phyloP scores from a whole-genome alignment of 768 basidiomycete genomes.

The Termitomyces sp. region DNA sequence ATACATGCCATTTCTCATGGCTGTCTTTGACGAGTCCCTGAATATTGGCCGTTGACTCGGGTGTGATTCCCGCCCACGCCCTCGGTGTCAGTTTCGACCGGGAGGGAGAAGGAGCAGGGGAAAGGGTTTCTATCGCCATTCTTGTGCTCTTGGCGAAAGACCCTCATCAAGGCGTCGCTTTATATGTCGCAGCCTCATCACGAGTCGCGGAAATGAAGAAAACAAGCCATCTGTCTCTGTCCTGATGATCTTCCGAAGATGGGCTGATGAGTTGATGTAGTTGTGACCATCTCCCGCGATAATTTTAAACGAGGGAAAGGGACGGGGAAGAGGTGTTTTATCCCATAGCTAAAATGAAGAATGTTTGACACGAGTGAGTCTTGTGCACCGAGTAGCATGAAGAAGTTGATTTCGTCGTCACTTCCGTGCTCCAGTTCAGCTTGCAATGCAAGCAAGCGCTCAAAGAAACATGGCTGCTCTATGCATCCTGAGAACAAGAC shows the following conservation, averaged over 20 bases:
- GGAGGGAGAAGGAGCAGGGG: constrained; percentile 23
- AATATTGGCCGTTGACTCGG: constrained; percentile 24
- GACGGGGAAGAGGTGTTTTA: too few relatives aligned
- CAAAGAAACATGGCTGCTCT: neutral
- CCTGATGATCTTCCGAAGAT: neutral
- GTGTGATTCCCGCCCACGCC: constrained; percentile 26
- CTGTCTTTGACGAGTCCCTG: constrained; percentile 38
- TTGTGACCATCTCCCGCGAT: too few relatives aligned
- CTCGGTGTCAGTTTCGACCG: constrained; percentile 20
- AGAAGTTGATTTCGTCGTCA: neutral
- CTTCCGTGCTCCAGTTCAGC: neutral
- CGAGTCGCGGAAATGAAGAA: neutral
- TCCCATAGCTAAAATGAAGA: too few relatives aligned
- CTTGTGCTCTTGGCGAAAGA: neutral
- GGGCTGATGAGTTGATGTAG: too few relatives aligned
- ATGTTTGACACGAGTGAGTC: neutral
- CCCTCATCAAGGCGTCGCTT: neutral
- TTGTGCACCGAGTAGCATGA: too few relatives aligned
- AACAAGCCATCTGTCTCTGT: neutral
- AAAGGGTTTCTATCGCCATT: constrained; percentile 15
- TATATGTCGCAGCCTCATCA: neutral
- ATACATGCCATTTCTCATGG: constrained; percentile 41
- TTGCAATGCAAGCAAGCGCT: neutral
- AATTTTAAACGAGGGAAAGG: too few relatives aligned
- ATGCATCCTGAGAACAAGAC: neutral